Evolutionary conservation across 2,329 filamentous ascomycete species (phyloP).

Genomic region (Botrytis galanthina): DNA sequence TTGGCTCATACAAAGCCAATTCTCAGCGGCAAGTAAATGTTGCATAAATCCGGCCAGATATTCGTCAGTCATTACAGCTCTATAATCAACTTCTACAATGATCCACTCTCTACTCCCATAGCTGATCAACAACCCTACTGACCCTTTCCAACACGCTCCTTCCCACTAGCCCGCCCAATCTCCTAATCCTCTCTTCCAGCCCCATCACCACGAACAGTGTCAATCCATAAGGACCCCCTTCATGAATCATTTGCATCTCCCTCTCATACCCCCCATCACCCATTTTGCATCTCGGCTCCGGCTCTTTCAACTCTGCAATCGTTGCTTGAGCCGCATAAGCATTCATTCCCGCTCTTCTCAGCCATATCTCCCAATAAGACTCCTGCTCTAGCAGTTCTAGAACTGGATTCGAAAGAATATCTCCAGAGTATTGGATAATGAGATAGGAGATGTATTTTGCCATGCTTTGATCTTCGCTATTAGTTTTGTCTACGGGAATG

Average conservation of each 20-base stretch:
- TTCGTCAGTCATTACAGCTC: background rate
- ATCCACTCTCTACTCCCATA: slow-evolving; percentile 26
- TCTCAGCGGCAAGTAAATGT: background rate
- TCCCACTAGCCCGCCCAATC: slow-evolving; percentile 54
- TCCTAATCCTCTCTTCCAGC: slow-evolving; percentile 45
- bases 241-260: background rate
- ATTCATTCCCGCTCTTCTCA: slow-evolving; percentile 66
- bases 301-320: slow-evolving; percentile 47
- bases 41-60: background rate
- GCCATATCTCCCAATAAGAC: slow-evolving; percentile 65
- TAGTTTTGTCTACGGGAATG: slow-evolving; percentile 36
- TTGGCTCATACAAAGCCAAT: background rate
- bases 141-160: slow-evolving; percentile 52
- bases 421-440: slow-evolving; percentile 44
- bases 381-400: slow-evolving; percentile 52
- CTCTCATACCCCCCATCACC: slow-evolving; percentile 22
- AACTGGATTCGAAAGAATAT: background rate
- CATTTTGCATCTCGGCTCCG: slow-evolving; percentile 27
- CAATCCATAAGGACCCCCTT: slow-evolving; percentile 43
- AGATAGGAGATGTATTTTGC: slow-evolving; percentile 54
- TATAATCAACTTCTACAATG: background rate
- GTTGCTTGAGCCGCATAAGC: slow-evolving; percentile 68
- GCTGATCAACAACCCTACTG: slow-evolving; percentile 50
- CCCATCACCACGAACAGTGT: slow-evolving; percentile 57
- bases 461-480: slow-evolving; percentile 45